A percentile compares a stretch with the other conserved stretches of the same genome.
Evolutionary conservation across 2,329 filamentous ascomycete species (phyloP).

Genomic region (Penicillium freii): DNA sequence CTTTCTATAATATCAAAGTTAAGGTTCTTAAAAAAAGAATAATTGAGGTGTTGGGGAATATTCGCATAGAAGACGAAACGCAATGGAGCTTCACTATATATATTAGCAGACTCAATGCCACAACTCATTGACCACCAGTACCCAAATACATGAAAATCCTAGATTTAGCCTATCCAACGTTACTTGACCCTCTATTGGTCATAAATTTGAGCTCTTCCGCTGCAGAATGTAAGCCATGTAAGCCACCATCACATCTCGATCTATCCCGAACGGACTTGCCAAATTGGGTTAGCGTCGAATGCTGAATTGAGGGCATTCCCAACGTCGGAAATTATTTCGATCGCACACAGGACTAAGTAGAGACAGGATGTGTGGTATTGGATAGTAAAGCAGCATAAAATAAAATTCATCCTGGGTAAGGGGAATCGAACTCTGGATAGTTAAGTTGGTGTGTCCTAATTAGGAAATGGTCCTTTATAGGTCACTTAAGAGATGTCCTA

Average conservation of each 20-base stretch:
- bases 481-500: not conserved
- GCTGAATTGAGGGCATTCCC: not conserved
- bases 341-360: not conserved
- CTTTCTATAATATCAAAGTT: not conserved
- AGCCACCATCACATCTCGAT: not conserved
- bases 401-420: not conserved
- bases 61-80: rapidly evolving
- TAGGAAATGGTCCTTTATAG: not conserved
- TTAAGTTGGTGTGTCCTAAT: not conserved
- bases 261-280: too few species aligned
- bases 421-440: not conserved
- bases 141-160: rapidly evolving
- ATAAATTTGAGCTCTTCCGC: not conserved
- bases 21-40: rapidly evolving
- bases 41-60: not conserved
- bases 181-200: not conserved
- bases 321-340: not conserved
- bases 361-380: not conserved
- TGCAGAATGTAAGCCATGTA: not conserved
- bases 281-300: not conserved
- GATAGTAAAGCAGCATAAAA: not conserved
- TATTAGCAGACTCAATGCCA: not conserved
- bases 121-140: not conserved
- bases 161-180: not conserved
- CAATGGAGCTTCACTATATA: not conserved